Base-by-base conservation (phyloP, 78 protist genomes). In the Capsaspora owczarzaki region DNA sequence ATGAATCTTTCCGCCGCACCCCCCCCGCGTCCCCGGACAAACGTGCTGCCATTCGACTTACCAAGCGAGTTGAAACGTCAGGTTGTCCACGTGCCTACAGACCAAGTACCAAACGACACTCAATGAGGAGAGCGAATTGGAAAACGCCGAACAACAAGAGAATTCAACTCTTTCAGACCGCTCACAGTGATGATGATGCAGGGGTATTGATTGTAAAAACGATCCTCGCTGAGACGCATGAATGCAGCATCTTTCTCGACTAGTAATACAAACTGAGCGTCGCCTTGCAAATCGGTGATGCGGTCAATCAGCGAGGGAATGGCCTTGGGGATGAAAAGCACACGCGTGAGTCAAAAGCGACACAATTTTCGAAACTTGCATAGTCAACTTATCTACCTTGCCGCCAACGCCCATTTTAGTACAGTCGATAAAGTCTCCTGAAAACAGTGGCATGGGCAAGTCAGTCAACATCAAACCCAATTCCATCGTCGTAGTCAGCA, bases 241-340 rank as follows among this genome's bases (percentile, higher is more conserved):
- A 89, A 89, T 25, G 87, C 88, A 35, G 93, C 93, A 29, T 89
- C 92, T 53, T 89, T 89, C 69, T 89, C 92, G 22, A 89, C 87
- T 0, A 88, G 61, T 22, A 88, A 78, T 56, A 89, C 78, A 74
- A 89, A 89, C 78, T 89, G 53, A 0, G 93, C 93, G 63, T 81
- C 86, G 43, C 82, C 61, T 68, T 35, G 40, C 1, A 89, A 56
- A 69, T 82, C 81, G 6, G 85, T 82, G 43, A 89, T 61, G 40
- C 82, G 74, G 78, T 85, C 87, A 31, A 79, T 79, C 44, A 44
- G 76, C 10, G 88, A 83, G 66, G 93, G 93, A 31, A 89, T 89
- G 51, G 82, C 89, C 74, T 56, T 16, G 33, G 66, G 56, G 10
- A 16, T 16, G 10, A 49, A 49, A 49, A 10, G 16, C 56, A 49